Percentiles rank a stretch among this genome's conserved stretches.
Conservation (phyloP, 169 alveolate genomes). For the Cryptosporidium ubiquitum region DNA sequence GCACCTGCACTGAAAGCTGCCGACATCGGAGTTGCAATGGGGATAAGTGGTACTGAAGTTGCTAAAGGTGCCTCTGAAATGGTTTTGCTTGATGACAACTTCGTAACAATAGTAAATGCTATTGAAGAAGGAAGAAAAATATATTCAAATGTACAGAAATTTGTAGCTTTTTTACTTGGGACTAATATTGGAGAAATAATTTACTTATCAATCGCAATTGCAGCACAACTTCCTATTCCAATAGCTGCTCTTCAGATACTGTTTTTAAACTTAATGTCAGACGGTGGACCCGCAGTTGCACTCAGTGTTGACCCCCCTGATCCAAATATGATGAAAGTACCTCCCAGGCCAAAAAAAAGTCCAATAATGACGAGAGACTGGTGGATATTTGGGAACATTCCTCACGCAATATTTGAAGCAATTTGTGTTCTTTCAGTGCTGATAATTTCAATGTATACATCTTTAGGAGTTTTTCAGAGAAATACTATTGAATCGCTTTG, state of each 20-base stretch:
- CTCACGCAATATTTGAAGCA: slow-evolving; percentile 91
- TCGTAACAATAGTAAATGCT: slow-evolving; percentile 90
- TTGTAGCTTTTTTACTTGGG: slow-evolving; percentile 92
- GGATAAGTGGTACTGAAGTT: slow-evolving; percentile 92
- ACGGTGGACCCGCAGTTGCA: slow-evolving; percentile 94
- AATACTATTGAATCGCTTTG: slow-evolving; percentile 54
- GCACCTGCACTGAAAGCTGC: slow-evolving; percentile 92
- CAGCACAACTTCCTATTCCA: slow-evolving; percentile 88
- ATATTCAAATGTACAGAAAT: slow-evolving; percentile 93
- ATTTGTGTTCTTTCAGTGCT: slow-evolving; percentile 85
- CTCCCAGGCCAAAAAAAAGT: slow-evolving; percentile 88
- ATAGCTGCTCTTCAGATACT: slow-evolving; percentile 90
- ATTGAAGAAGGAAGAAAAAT: slow-evolving; percentile 91
- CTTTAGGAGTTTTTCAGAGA: slow-evolving; percentile 84
- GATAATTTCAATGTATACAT: slow-evolving; percentile 85
- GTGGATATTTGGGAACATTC: slow-evolving; percentile 91
- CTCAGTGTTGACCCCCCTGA: slow-evolving; percentile 92
- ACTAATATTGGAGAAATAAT: slow-evolving; percentile 92
- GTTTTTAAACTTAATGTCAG: slow-evolving; percentile 90
- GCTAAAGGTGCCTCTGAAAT: slow-evolving; percentile 88
- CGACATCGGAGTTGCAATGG: slow-evolving; percentile 96
- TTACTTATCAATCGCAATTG: slow-evolving; percentile 86
- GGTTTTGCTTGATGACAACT: slow-evolving; percentile 87
- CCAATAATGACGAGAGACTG: slow-evolving; percentile 91
- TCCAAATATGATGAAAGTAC: slow-evolving; percentile 87